Conservation (phyloP, 495 filamentous ascomycete species). For the Penicillium crystallinum region DNA sequence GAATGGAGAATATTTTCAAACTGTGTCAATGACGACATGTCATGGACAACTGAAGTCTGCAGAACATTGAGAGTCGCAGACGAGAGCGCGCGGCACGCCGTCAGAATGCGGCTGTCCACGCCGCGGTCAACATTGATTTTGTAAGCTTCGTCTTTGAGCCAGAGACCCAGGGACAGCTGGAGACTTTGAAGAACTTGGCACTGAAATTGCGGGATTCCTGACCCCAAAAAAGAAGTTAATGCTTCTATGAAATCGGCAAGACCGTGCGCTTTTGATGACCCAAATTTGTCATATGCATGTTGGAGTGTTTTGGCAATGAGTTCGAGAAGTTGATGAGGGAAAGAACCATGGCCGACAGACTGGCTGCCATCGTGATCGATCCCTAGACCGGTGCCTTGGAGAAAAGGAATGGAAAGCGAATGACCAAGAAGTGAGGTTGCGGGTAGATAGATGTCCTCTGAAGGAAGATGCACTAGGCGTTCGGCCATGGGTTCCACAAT, state of each 20-base stretch:
- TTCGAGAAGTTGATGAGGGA: conserved; percentile 27
- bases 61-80: conserved; percentile 33
- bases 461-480: conserved; percentile 19
- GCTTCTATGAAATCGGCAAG: conserved; percentile 37
- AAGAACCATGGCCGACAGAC: background rate
- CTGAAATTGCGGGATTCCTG: conserved; percentile 27
- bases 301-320: conserved; percentile 23
- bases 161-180: conserved; percentile 26
- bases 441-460: conserved; percentile 22
- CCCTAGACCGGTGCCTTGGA: conserved; percentile 12
- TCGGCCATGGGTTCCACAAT: conserved; percentile 70
- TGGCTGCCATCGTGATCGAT: background rate
- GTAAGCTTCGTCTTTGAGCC: conserved; percentile 29
- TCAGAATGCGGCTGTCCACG: conserved; percentile 33
- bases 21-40: conserved; percentile 37
- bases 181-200: conserved; percentile 29
- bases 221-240: conserved; percentile 36
- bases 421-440: conserved; percentile 32
- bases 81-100: conserved; percentile 36
- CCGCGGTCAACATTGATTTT: conserved; percentile 27
- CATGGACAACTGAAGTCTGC: conserved; percentile 28
- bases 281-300: conserved; percentile 29
- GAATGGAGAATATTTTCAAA: conserved; percentile 52
- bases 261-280: conserved; percentile 14
- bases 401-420: conserved; percentile 30